A percentile compares a stretch with the other conserved stretches of the same genome.
phyloP scores from a whole-genome alignment of 345 rosid species.

The Rhodamnia argentea region DNA sequence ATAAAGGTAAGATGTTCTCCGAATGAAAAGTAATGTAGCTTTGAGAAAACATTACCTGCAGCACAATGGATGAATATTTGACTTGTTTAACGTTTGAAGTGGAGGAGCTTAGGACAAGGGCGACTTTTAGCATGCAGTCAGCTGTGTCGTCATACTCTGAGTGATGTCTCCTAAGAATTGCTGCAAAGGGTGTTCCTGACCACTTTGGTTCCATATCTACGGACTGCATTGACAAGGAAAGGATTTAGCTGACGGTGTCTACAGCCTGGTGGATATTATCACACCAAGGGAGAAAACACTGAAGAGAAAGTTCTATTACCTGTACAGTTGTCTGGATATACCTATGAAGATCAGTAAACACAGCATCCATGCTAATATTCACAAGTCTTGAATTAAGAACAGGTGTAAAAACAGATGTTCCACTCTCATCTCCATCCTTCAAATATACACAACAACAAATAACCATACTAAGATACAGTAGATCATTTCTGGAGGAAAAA shows the following conservation, averaged over 20 bases:
- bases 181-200: slow-evolving; percentile 78
- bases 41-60: slow-evolving; percentile 50
- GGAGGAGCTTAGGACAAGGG: slow-evolving; percentile 45
- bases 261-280: background rate
- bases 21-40: background rate
- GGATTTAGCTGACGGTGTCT: background rate
- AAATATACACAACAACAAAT: slow-evolving; percentile 9
- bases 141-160: slow-evolving; percentile 30
- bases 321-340: slow-evolving; percentile 57
- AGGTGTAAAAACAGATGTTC: slow-evolving; percentile 31
- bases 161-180: slow-evolving; percentile 81
- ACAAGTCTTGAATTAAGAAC: slow-evolving; percentile 53
- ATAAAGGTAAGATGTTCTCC: background rate
- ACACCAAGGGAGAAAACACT: background rate
- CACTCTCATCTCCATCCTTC: slow-evolving; percentile 46
- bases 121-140: slow-evolving; percentile 41
- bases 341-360: slow-evolving; percentile 54
- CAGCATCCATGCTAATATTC: slow-evolving; percentile 46
- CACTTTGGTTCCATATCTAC: slow-evolving; percentile 65
- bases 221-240: slow-evolving; percentile 38
- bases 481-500: background rate
- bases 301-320: slow-evolving; percentile 25
- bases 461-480: background rate
- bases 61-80: slow-evolving; percentile 55
- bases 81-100: slow-evolving; percentile 68